phyloP scores from a whole-genome alignment of 352 stramenopile genomes.

The Phytophthora podocarpi region DNA sequence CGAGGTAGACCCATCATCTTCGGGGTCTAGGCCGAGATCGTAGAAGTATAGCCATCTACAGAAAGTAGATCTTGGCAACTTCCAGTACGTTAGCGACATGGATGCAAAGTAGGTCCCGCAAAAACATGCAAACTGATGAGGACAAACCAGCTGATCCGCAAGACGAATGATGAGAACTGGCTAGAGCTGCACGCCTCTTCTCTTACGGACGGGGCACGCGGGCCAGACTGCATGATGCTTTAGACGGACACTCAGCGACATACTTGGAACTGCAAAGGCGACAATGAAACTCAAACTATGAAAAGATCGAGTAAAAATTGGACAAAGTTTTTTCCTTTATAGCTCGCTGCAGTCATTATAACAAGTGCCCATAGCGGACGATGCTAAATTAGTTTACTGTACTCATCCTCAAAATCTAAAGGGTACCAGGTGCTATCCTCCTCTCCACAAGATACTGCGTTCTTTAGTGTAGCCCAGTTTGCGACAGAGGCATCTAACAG shows the following conservation, averaged over 20 bases:
- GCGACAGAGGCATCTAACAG: background rate
- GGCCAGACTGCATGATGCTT: too few relatives aligned
- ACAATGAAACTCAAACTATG: too few relatives aligned
- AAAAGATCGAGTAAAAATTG: too few relatives aligned
- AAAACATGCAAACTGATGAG: conserved; percentile 1
- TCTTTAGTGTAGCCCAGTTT: conserved; percentile 5
- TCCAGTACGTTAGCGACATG: background rate
- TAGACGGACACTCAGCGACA: too few relatives aligned
- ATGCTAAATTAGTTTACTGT: conserved; percentile 6
- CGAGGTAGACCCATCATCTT: conserved; percentile 5
- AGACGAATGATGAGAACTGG: background rate
- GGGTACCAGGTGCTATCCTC: conserved; percentile 4
- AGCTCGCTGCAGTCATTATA: too few relatives aligned
- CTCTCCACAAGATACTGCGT: background rate
- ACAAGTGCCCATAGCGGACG: too few relatives aligned
- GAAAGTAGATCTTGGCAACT: conserved; percentile 3
- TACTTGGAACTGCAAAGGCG: too few relatives aligned
- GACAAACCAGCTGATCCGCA: background rate
- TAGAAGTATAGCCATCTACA: conserved; percentile 7
- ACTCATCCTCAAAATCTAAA: conserved; percentile 19
- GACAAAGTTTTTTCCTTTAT: too few relatives aligned
- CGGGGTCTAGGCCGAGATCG: background rate
- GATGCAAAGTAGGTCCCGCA: conserved; percentile 1
- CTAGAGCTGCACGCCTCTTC: too few relatives aligned
- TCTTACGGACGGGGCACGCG: too few relatives aligned